Percentiles rank a stretch among this genome's conserved stretches.
Conservation (phyloP, 139 green algal species). For the Bryopsis sp. region DNA sequence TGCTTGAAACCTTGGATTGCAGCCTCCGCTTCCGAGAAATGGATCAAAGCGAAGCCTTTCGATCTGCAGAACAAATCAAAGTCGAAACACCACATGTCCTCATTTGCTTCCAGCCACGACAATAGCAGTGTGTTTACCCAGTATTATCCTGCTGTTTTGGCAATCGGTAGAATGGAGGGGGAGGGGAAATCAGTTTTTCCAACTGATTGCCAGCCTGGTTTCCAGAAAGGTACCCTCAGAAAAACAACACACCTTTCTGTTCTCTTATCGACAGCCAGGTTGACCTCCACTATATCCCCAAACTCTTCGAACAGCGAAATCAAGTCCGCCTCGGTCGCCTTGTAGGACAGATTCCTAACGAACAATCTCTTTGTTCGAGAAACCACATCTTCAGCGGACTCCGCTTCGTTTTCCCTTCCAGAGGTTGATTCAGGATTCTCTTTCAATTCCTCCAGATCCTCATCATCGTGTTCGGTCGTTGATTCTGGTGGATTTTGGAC, state of each 20-base stretch:
- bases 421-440: not conserved
- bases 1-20: constrained; percentile 43
- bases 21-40: constrained; percentile 62
- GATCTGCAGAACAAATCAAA: constrained; percentile 26
- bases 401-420: not conserved
- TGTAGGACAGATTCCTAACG: constrained; percentile 88
- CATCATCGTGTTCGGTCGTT: not conserved
- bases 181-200: not conserved
- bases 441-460: not conserved
- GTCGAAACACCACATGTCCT: not conserved
- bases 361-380: constrained; percentile 78
- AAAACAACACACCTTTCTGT: constrained; percentile 1
- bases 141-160: not conserved
- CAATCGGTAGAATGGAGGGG: not conserved
- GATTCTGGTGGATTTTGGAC: constrained; percentile 16
- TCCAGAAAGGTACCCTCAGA: not conserved
- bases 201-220: not conserved
- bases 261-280: constrained; percentile 80
- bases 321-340: constrained; percentile 78
- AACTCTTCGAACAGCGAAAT: constrained; percentile 54
- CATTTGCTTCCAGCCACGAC: not conserved
- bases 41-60: constrained; percentile 85
- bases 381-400: constrained; percentile 27
- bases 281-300: constrained; percentile 75
- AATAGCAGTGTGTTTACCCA: constrained; percentile 24